Conservation (phyloP, 164 flowering plant species). For the Vitis riparia region DNA sequence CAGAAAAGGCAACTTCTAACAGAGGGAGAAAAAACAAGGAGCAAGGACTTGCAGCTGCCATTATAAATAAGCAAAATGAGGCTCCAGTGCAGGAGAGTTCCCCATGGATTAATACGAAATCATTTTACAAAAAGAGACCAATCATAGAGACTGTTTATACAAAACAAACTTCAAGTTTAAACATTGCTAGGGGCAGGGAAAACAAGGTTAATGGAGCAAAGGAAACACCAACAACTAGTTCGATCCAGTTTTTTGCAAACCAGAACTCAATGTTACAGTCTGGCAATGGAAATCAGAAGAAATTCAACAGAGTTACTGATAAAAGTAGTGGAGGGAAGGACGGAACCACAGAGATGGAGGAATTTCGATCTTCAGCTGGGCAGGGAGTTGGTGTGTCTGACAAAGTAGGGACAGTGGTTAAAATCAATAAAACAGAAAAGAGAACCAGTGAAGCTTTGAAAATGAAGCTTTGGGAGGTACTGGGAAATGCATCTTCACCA, state of each 20-base stretch:
- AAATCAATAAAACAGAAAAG: slow-evolving; percentile 26
- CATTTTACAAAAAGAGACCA: slow-evolving; percentile 25
- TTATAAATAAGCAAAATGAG: slow-evolving; percentile 24
- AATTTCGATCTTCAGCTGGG: slow-evolving; percentile 33
- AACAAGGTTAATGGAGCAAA: slow-evolving; percentile 19
- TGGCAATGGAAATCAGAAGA: slow-evolving; percentile 24
- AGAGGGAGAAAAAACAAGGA: slow-evolving; percentile 20
- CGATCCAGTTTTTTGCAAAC: slow-evolving; percentile 32
- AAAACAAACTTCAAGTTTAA: slow-evolving; percentile 22
- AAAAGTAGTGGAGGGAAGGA: slow-evolving; percentile 27
- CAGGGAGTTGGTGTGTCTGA: slow-evolving; percentile 26
- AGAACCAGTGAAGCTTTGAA: slow-evolving; percentile 51
- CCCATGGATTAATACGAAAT: slow-evolving; percentile 51
- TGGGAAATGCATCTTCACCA: slow-evolving; percentile 61
- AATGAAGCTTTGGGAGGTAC: slow-evolving; percentile 67
- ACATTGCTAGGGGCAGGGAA: slow-evolving; percentile 10
- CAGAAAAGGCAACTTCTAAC: slow-evolving; percentile 22
- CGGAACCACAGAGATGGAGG: slow-evolving; percentile 28
- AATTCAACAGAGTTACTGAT: slow-evolving; percentile 19
- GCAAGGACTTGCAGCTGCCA: slow-evolving; percentile 9
- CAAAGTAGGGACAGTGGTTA: slow-evolving; percentile 21
- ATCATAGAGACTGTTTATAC: slow-evolving; percentile 23
- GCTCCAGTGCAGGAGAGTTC: slow-evolving; percentile 31
- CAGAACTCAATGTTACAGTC: slow-evolving; percentile 27
- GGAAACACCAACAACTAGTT: slow-evolving; percentile 23